Base-by-base conservation (phyloP, 2,329 filamentous ascomycete genomes). In the Cytospora piceae region DNA sequence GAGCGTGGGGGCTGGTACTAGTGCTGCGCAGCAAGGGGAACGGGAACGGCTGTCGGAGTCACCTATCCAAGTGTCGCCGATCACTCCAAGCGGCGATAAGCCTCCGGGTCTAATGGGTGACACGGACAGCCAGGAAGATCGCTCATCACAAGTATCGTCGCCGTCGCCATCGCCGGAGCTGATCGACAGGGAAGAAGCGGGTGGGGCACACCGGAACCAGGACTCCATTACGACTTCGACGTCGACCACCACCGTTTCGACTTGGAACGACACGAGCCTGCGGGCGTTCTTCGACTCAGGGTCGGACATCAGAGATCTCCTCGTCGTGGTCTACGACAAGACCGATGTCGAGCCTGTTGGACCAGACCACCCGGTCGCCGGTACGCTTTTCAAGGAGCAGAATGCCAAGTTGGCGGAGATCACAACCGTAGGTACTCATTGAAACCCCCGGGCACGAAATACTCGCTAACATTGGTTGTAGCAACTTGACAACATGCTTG, bases 291-390 rank as follows among this genome's bases (percentile, higher is more conserved):
- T 98, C 72, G 94, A 98, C 70, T 93, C 95, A 71, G 88, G 92
- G 67, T 89, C 89, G 39, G 93, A 97, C 69, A 93, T 99, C 70
- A 87, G 92, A 59, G 94, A 99, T 75, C 85, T 98, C 74, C 84
- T 98, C 60, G 85, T 94, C 46, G 91, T 99, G 67, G 93, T 99
- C 32, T 94, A 97, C 74, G 94, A 98, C 78, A 97, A 94, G 76
- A 91, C 88, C 17, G 91, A 94, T 66, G 88, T 96, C 20, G 85
- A 88, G 52, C 91, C 93, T 22, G 91, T 90, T 9, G 87, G 90
- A 1, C 85, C 86, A n/a, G 92, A 97, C 65, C 94, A 98, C 76
- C 94, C 94, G 0, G 83, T 96, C 54, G 92, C 91, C 59, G 87
- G 87, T 17, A 86, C 88, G 27, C 80, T 98, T 63, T 98, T 96